Conservation (phyloP, 2,329 filamentous ascomycete genomes). For the Lachnellula hyalina region DNA sequence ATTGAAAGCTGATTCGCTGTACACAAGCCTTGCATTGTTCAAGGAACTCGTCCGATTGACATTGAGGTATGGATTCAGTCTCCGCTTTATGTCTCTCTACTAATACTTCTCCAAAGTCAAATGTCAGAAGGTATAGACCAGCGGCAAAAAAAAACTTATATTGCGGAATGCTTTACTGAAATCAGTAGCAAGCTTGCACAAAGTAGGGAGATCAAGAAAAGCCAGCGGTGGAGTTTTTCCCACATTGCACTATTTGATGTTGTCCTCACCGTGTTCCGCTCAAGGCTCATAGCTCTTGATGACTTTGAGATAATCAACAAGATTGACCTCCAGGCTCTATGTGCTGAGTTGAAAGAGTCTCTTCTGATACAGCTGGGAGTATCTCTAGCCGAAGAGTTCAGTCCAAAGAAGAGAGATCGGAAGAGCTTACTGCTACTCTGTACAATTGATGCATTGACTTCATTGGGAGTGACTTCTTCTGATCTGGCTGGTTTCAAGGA, state of each 20-base stretch:
- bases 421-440: slow-evolving; percentile 15
- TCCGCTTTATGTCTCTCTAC: neutral
- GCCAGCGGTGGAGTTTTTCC: slow-evolving; percentile 16
- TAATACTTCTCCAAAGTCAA: slow-evolving; percentile 17
- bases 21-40: slow-evolving; percentile 17
- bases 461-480: slow-evolving; percentile 11
- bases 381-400: slow-evolving; percentile 11
- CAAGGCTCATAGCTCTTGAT: slow-evolving; percentile 15
- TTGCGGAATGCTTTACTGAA: slow-evolving; percentile 18
- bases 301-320: slow-evolving; percentile 19
- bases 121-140: slow-evolving; percentile 26
- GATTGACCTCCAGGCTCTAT: slow-evolving; percentile 14
- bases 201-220: slow-evolving; percentile 17
- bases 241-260: slow-evolving; percentile 21
- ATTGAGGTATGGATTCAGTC: slow-evolving; percentile 18
- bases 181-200: slow-evolving; percentile 22
- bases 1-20: slow-evolving; percentile 1
- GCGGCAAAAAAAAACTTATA: slow-evolving; percentile 23
- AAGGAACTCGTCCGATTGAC: slow-evolving; percentile 25
- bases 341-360: slow-evolving; percentile 13
- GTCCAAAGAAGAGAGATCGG: slow-evolving; percentile 5
- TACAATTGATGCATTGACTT: slow-evolving; percentile 23
- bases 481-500: slow-evolving; percentile 13
- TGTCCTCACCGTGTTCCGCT: slow-evolving; percentile 13
- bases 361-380: slow-evolving; percentile 18